Evolutionary conservation across 2,329 filamentous ascomycete species (phyloP).

Genomic region (Diaporthe sp.): DNA sequence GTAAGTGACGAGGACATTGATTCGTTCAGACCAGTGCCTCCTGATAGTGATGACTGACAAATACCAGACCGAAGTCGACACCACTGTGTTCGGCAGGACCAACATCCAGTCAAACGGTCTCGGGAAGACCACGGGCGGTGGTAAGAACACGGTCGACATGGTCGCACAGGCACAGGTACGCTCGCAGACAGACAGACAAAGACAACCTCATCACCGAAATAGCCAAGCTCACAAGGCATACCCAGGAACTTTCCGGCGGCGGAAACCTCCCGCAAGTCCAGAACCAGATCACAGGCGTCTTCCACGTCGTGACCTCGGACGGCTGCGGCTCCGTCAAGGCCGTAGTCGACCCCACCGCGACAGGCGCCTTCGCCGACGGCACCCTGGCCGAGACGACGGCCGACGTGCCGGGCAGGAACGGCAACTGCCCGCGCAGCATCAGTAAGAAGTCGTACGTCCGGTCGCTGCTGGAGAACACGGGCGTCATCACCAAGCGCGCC

Average conservation of each 20-base stretch:
- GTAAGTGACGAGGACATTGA: neutral
- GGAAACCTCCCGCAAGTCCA: slow-evolving; percentile 52
- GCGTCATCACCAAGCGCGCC: slow-evolving; percentile 34
- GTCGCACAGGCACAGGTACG: slow-evolving; percentile 40
- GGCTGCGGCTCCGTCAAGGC: slow-evolving; percentile 52
- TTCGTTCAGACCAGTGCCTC: neutral
- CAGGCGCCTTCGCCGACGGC: slow-evolving; percentile 36
- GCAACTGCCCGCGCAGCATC: slow-evolving; percentile 34
- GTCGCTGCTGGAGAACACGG: slow-evolving; percentile 30
- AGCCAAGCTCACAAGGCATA: neutral
- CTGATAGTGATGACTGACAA: neutral
- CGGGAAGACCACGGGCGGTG: slow-evolving; percentile 49
- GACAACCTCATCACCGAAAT: neutral
- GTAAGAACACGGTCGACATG: slow-evolving; percentile 49
- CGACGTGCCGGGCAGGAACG: slow-evolving; percentile 34
- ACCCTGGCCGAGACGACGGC: slow-evolving; percentile 35
- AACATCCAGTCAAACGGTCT: slow-evolving; percentile 50
- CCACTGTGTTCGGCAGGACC: slow-evolving; percentile 40
- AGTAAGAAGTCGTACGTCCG: slow-evolving; percentile 22
- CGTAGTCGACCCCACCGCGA: slow-evolving; percentile 51
- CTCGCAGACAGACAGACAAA: neutral
- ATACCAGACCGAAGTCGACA: slow-evolving; percentile 45
- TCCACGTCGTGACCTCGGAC: slow-evolving; percentile 54
- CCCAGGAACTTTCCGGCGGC: slow-evolving; percentile 50
- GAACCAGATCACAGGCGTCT: slow-evolving; percentile 46